Evolutionary conservation across 768 basidiomycete species (phyloP).

Genomic region (Rhodocollybia butyracea): DNA sequence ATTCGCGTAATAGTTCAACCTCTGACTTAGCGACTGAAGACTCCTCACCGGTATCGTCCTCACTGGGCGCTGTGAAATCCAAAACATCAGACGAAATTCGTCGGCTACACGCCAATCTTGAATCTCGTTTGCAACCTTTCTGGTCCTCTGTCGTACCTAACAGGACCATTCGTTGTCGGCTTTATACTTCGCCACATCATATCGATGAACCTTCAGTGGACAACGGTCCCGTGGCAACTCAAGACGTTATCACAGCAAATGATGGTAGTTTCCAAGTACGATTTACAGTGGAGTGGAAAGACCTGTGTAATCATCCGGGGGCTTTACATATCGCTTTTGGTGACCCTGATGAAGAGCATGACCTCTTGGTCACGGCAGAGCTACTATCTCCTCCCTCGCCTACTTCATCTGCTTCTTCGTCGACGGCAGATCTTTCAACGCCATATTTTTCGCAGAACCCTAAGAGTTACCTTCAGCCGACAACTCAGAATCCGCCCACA

Average conservation of each 20-base stretch:
- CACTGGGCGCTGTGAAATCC: background rate
- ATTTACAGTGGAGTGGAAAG: conserved; percentile 66
- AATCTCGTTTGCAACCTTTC: conserved; percentile 72
- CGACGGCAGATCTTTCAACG: conserved; percentile 5
- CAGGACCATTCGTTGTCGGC: conserved; percentile 61
- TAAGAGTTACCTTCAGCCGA: background rate
- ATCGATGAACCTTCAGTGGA: conserved; percentile 23
- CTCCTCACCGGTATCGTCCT: conserved; percentile 19
- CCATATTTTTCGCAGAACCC: background rate
- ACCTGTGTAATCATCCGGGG: conserved; percentile 57
- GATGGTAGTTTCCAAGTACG: conserved; percentile 75
- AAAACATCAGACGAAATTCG: conserved; percentile 33
- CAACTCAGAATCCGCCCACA: background rate
- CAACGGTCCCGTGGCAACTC: conserved; percentile 42
- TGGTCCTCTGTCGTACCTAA: conserved; percentile 72
- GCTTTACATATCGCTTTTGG: conserved; percentile 58
- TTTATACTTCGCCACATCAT: conserved; percentile 20
- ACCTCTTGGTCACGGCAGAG: conserved; percentile 53
- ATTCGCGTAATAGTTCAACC: background rate
- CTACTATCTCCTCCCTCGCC: conserved; percentile 38
- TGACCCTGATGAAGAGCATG: conserved; percentile 47
- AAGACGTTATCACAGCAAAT: conserved; percentile 52
- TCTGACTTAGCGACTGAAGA: conserved; percentile 11
- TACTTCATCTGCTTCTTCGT: conserved; percentile 10
- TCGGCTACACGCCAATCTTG: conserved; percentile 70